A percentile compares a stretch with the other conserved stretches of the same genome.
Conservation (phyloP, 2,329 filamentous ascomycete species). For the Botrytis cinerea region DNA sequence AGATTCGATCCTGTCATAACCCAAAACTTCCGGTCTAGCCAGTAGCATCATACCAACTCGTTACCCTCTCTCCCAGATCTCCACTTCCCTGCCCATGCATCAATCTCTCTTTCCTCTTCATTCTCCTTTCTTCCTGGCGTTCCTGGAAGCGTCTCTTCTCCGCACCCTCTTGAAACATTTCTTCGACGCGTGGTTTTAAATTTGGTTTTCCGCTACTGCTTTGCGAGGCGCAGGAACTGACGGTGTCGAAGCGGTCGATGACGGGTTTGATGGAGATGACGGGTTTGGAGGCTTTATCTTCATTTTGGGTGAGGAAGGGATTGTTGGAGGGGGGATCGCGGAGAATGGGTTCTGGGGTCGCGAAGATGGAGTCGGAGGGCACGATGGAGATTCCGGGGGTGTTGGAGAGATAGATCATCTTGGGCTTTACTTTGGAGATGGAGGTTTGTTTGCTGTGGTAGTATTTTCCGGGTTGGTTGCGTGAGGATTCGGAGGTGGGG, state of each 20-base stretch:
- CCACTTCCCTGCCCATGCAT: not conserved
- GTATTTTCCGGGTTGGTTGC: not conserved
- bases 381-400: slow-evolving; percentile 9
- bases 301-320: not conserved
- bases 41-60: slow-evolving; percentile 19
- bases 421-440: slow-evolving; percentile 22
- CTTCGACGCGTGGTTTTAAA: not conserved
- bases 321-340: not conserved
- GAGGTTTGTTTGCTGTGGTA: slow-evolving; percentile 22
- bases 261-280: not conserved
- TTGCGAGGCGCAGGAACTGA: slow-evolving; percentile 3
- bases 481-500: not conserved
- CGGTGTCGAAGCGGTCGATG: slow-evolving; percentile 7
- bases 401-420: slow-evolving; percentile 23
- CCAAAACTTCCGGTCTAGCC: not conserved
- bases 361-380: slow-evolving; percentile 15
- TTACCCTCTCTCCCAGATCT: not conserved
- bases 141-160: not conserved
- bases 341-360: not conserved
- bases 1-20: not conserved
- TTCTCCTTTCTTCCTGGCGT: not conserved
- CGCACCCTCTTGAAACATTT: not conserved
- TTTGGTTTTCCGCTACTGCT: not conserved
- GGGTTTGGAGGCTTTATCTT: not conserved
- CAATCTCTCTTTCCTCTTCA: not conserved